Evolutionary conservation across 2,329 filamentous ascomycete genomes (phyloP).

Genomic region (Canariomyces notabilis): DNA sequence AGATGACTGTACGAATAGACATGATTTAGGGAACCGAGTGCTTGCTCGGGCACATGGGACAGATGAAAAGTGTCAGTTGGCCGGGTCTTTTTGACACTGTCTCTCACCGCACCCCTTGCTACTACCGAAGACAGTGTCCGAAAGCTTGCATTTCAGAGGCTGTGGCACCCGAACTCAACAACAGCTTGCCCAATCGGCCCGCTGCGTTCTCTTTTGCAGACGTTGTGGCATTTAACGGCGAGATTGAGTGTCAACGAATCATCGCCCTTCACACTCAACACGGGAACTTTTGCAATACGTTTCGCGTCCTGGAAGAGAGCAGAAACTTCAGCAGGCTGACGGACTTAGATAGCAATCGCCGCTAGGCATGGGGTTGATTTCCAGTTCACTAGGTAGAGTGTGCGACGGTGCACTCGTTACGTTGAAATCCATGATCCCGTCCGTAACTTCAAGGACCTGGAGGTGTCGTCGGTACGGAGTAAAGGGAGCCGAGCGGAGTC

Average conservation of each 20-base stretch:
- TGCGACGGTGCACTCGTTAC: too few relatives aligned
- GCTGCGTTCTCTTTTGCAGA: neutral
- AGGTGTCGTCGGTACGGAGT: too few relatives aligned
- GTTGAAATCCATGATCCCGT: too few relatives aligned
- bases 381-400: too few relatives aligned
- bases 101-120: neutral
- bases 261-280: too few relatives aligned
- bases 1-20: constrained; percentile 21
- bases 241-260: neutral
- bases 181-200: neutral
- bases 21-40: constrained; percentile 5
- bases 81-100: neutral
- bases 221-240: neutral
- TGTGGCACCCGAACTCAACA: neutral
- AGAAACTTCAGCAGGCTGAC: too few relatives aligned
- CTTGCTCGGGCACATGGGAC: neutral
- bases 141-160: neutral
- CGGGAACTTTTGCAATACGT: too few relatives aligned
- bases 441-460: too few relatives aligned
- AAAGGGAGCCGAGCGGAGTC: too few relatives aligned
- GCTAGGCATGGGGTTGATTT: too few relatives aligned
- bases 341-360: too few relatives aligned
- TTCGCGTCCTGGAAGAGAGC: too few relatives aligned
- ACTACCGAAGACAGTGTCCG: neutral
- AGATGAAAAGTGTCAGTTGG: neutral